phyloP scores from a whole-genome alignment of 2,329 filamentous ascomycete species.

The Aspergillus ibericus region DNA sequence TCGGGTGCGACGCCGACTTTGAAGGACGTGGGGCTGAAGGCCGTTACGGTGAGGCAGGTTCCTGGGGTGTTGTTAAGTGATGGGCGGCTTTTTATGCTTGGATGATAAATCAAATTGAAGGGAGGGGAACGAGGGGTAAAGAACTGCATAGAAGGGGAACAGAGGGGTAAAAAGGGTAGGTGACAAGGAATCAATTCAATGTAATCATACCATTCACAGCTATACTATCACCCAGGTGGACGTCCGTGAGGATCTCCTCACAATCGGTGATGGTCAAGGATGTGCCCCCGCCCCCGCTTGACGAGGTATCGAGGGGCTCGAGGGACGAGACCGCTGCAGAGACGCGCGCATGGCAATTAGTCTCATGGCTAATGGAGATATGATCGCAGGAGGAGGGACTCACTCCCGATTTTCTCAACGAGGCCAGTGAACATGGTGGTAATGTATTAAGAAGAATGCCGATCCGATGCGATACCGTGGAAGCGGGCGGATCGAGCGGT shows the following conservation, averaged over 20 bases:
- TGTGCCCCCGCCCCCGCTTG: conserved; percentile 72
- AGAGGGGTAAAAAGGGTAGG: background rate
- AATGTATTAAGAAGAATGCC: background rate
- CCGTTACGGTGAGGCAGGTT: conserved; percentile 90
- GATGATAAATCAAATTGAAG: background rate
- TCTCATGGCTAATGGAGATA: background rate
- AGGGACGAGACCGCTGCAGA: conserved; percentile 75
- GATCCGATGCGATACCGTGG: background rate
- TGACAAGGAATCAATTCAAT: background rate
- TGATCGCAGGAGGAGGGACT: conserved; percentile 37
- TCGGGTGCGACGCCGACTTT: conserved; percentile 93
- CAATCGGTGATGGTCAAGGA: conserved; percentile 80
- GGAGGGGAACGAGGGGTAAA: background rate
- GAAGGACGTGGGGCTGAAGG: conserved; percentile 65
- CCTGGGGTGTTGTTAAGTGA: conserved; percentile 34
- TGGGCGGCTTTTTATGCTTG: background rate
- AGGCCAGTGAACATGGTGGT: conserved; percentile 87
- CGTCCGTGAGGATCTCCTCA: conserved; percentile 77
- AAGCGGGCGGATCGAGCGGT: conserved; percentile 11
- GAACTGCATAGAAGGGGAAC: background rate
- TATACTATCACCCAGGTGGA: conserved; percentile 88
- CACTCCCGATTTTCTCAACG: conserved; percentile 89
- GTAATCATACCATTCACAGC: conserved; percentile 78
- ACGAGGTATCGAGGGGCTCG: conserved; percentile 73
- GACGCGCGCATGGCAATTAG: background rate